phyloP scores from a whole-genome alignment of 1,139 yeast species.

The Nakaseomyces nivariensis region DNA sequence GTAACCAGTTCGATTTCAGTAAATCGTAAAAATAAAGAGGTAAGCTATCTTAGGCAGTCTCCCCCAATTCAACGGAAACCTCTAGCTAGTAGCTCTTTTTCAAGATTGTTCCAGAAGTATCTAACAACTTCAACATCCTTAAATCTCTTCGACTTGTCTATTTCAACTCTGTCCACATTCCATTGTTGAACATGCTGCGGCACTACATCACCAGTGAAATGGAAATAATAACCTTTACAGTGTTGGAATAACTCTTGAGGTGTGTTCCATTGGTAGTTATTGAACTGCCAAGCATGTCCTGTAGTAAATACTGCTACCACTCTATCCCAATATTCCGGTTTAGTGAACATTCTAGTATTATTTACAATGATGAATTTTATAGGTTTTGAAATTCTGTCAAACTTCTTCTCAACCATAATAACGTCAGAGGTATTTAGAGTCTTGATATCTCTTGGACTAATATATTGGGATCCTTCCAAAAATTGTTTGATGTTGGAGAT shows the following conservation, averaged over 20 bases:
- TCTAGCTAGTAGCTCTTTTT: constrained; percentile 43
- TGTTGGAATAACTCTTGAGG: constrained; percentile 76
- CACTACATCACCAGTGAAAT: constrained; percentile 67
- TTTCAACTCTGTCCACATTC: constrained; percentile 71
- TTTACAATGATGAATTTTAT: constrained; percentile 51
- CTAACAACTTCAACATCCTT: constrained; percentile 82
- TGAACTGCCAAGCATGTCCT: constrained; percentile 96
- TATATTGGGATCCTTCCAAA: constrained; percentile 65
- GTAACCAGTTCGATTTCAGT: not conserved
- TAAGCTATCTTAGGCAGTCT: not conserved
- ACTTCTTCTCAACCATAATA: constrained; percentile 26
- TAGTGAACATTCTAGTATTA: constrained; percentile 77
- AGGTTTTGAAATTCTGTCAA: constrained; percentile 27
- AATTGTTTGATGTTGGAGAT: constrained; percentile 76
- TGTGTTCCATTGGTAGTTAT: constrained; percentile 71
- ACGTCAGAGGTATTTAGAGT: constrained; percentile 16
- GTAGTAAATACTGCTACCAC: constrained; percentile 94
- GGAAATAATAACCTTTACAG: constrained; percentile 72
- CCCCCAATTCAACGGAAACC: constrained; percentile 29
- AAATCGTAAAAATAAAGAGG: not conserved
- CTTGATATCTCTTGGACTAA: constrained; percentile 40
- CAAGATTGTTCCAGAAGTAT: constrained; percentile 71
- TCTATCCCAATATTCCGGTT: constrained; percentile 95
- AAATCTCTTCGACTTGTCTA: constrained; percentile 79
- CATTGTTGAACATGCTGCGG: constrained; percentile 72